A percentile compares a stretch with the other conserved stretches of the same genome.
These are phyloP conservation scores for Nannochloris sp. DNA, from an alignment of 139 green algal genomes.

Conservation along the genomic window DNA sequence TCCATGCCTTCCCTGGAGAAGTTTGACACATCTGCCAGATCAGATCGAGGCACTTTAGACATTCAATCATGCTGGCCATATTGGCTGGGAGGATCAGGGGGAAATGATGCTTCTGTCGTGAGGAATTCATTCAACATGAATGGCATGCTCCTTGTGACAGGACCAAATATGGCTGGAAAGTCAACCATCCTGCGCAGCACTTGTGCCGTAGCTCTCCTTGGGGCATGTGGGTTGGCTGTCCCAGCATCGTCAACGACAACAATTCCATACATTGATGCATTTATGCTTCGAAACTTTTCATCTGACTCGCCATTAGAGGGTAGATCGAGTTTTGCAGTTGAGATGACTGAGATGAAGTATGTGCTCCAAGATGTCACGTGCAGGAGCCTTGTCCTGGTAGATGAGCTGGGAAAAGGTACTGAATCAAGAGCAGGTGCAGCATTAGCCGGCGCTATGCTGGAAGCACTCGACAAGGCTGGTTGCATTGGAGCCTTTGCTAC, in stretches of 20 bases:
- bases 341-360: constrained; percentile 69
- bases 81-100: constrained; percentile 55
- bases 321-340: constrained; percentile 71
- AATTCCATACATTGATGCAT: constrained; percentile 53
- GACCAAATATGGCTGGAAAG: constrained; percentile 93
- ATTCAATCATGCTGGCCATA: constrained; percentile 55
- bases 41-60: constrained; percentile 26
- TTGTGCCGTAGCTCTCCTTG: constrained; percentile 66
- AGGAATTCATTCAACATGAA: constrained; percentile 28
- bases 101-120: constrained; percentile 16
- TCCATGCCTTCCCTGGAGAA: constrained; percentile 12
- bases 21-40: background rate
- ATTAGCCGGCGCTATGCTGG: constrained; percentile 56
- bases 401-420: constrained; percentile 91
- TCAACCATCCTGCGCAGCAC: constrained; percentile 72
- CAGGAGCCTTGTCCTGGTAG: constrained; percentile 65
- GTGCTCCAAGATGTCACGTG: constrained; percentile 9
- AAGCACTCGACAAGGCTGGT: constrained; percentile 35
- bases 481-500: constrained; percentile 80
- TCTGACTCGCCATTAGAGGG: constrained; percentile 73
- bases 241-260: constrained; percentile 27
- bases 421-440: constrained; percentile 57
- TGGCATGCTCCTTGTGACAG: constrained; percentile 72
- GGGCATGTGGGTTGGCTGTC: constrained; percentile 62
- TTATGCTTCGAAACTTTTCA: constrained; percentile 73